Percentiles rank a stretch among this genome's conserved stretches.
phyloP scores from a whole-genome alignment of 2,329 filamentous ascomycete species.

The Exophiala lecanii-corni region DNA sequence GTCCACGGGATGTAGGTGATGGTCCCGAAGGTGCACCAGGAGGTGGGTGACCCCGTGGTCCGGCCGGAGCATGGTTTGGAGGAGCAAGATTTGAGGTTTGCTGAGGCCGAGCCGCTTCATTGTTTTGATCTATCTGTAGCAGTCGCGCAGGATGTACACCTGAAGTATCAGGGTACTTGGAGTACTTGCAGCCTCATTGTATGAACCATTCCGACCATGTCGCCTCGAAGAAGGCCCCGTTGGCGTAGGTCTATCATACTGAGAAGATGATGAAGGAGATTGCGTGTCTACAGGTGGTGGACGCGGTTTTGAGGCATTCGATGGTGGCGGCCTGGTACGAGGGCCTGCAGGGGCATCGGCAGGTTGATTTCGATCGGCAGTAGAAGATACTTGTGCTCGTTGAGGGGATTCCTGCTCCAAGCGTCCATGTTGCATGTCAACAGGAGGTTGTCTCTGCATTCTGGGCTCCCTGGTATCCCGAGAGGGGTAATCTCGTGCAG shows the following conservation, averaged over 20 bases:
- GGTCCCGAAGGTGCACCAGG: slow-evolving; percentile 33
- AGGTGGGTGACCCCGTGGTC: slow-evolving; percentile 35
- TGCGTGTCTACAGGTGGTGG: slow-evolving; percentile 16
- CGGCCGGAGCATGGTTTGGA: slow-evolving; percentile 34
- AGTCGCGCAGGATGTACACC: slow-evolving; percentile 54
- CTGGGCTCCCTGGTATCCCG: slow-evolving; percentile 13
- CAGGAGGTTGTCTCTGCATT: slow-evolving; percentile 20
- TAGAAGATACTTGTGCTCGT: slow-evolving; percentile 35
- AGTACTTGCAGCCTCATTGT: slow-evolving; percentile 30
- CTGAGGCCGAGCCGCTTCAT: slow-evolving; percentile 17
- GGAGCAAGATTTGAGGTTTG: slow-evolving; percentile 16
- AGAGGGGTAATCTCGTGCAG: background rate
- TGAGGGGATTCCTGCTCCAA: slow-evolving; percentile 36
- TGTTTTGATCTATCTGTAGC: slow-evolving; percentile 34
- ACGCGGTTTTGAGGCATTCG: slow-evolving; percentile 19
- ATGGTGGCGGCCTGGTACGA: slow-evolving; percentile 32
- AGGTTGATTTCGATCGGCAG: slow-evolving; percentile 37
- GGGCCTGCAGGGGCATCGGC: slow-evolving; percentile 53
- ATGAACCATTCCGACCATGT: slow-evolving; percentile 33
- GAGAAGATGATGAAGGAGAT: slow-evolving; percentile 8
- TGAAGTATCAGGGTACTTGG: slow-evolving; percentile 36
- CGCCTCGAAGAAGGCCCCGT: slow-evolving; percentile 39
- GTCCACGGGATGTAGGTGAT: slow-evolving; percentile 33
- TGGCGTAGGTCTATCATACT: slow-evolving; percentile 38
- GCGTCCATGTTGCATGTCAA: slow-evolving; percentile 45